Evolutionary conservation across 306 rosid genomes (phyloP), one percentile per base, ranked within the genome.

Genomic region (Castanea mollissima): DNA sequence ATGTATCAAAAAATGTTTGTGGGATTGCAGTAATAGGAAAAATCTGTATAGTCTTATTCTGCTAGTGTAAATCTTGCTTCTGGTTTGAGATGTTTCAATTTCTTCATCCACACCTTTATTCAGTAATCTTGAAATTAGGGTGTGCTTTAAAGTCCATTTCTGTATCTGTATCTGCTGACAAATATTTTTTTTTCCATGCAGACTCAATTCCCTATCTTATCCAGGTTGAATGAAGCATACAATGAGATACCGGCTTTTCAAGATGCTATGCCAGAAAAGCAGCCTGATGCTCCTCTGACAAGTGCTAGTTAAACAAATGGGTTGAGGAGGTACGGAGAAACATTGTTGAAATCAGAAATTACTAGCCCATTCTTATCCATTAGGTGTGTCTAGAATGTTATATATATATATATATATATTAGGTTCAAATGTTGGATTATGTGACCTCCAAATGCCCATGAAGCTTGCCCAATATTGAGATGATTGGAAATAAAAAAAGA

Each of bases 201-300:
- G 95, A 67, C 83, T 6, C 84, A 88, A 80, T 94, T 87, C 75
- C 95, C 97, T 29, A 44, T 85, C 77, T 84, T 94, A 59, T 73
- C 87, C 46, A 88, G 91, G 81, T 83, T 94, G 84, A 38, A 84
- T 58, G 92, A 86, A 80, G 82, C 90, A 63, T 92, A 94, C 87
- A 59, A 60, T 55, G 84, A 81, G 55, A 70, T 84, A 73, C 89
- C 91, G 16, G 97, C 87, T 59, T 91, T 91, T 77, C 80, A 56
- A 72, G 91, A 92, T 72, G 93, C 97, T 55, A 78, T 65, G 71
- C 97, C 97, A 13, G 89, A 89, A 76, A 86, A 86, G 57, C 98
- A 94, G 86, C 97, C 93, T 15, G 97, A 94, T 74, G 79, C 86
- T 84, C 79, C 84, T 52, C 41, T 86, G 49, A 54, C 57, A 63